Conservation (phyloP, 805 yeast genomes). For the Yamadazyma paraphyllophila region DNA sequence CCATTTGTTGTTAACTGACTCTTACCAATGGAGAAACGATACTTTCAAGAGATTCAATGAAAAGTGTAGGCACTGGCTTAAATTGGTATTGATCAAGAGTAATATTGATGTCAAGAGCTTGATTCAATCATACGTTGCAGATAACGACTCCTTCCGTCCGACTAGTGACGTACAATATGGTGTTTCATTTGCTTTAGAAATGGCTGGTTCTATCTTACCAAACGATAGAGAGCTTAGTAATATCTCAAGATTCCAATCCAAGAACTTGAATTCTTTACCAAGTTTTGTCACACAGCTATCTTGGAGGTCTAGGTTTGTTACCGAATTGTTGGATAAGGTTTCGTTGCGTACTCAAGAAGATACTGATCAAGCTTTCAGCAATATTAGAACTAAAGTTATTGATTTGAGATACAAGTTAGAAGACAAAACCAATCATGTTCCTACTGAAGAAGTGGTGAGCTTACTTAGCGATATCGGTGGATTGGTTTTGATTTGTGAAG, state of each 20-base stretch:
- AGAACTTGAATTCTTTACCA: constrained; percentile 58
- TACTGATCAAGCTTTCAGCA: constrained; percentile 25
- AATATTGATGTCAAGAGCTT: constrained; percentile 75
- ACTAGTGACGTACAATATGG: constrained; percentile 59
- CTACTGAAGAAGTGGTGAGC: constrained; percentile 31
- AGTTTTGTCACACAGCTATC: constrained; percentile 74
- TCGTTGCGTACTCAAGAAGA: constrained; percentile 27
- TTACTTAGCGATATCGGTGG: constrained; percentile 48
- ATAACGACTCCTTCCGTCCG: constrained; percentile 28
- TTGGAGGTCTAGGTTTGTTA: constrained; percentile 54
- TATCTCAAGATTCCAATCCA: constrained; percentile 35
- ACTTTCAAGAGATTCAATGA: constrained; percentile 61
- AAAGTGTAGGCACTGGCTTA: constrained; percentile 68
- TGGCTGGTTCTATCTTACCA: constrained; percentile 74
- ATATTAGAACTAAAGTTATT: constrained; percentile 25
- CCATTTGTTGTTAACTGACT: constrained; percentile 64
- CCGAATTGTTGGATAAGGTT: constrained; percentile 29
- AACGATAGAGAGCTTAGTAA: constrained; percentile 64
- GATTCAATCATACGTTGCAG: constrained; percentile 71
- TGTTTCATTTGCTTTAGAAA: constrained; percentile 83
- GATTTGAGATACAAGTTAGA: constrained; percentile 12
- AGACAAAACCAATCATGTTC: constrained; percentile 13
- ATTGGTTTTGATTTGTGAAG: constrained; percentile 28
- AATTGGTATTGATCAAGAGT: constrained; percentile 53
- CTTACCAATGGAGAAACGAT: constrained; percentile 68